Percentiles rank a stretch among this genome's conserved stretches.
Conservation (phyloP, 2,329 filamentous ascomycete genomes). For the Endoconidiophora polonica region DNA sequence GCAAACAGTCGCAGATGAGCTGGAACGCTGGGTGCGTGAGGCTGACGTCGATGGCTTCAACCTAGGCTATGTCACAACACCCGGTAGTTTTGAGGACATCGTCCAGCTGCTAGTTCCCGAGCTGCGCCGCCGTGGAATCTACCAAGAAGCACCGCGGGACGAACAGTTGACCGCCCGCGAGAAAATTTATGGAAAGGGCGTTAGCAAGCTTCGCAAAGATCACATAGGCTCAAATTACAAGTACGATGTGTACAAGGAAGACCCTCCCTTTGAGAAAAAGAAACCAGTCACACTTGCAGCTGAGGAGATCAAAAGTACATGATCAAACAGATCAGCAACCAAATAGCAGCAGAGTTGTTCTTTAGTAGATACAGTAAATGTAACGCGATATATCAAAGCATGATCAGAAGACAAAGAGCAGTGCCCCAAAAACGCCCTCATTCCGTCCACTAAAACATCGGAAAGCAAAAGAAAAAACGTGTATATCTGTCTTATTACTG, state of each 20-base stretch:
- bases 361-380: too few species aligned
- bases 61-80: slow-evolving; percentile 27
- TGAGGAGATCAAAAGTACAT: too few species aligned
- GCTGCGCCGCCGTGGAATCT: slow-evolving; percentile 18
- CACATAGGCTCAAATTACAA: slow-evolving; percentile 43
- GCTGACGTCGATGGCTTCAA: slow-evolving; percentile 28
- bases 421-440: too few species aligned
- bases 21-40: slow-evolving; percentile 28
- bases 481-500: too few species aligned
- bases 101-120: slow-evolving; percentile 20
- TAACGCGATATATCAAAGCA: too few species aligned
- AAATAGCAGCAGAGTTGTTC: too few species aligned
- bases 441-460: too few species aligned
- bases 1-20: slow-evolving; percentile 26
- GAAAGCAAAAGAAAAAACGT: too few species aligned
- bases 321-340: too few species aligned
- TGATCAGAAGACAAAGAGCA: too few species aligned
- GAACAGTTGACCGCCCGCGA: slow-evolving; percentile 36
- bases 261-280: slow-evolving; percentile 16
- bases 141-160: slow-evolving; percentile 19
- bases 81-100: slow-evolving; percentile 22
- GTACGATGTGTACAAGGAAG: slow-evolving; percentile 44
- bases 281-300: too few species aligned
- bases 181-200: slow-evolving; percentile 44
- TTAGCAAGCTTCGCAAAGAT: slow-evolving; percentile 37